These are phyloP conservation scores for Penicillium roqueforti DNA, from an alignment of 495 filamentous ascomycete species.

Conservation along the genomic window DNA sequence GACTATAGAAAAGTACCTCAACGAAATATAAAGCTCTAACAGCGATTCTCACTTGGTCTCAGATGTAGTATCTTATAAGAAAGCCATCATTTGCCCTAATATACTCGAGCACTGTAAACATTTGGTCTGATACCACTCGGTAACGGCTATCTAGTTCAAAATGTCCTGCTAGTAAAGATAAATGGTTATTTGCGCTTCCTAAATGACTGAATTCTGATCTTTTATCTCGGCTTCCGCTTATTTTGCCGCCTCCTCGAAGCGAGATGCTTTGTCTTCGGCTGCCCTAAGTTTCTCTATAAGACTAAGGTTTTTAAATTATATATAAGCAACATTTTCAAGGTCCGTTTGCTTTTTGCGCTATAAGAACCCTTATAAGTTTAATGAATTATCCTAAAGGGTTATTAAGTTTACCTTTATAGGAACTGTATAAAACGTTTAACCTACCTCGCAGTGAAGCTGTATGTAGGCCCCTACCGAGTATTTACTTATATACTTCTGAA, in stretches of 20 bases:
- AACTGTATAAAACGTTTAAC: not conserved
- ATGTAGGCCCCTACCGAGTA: constrained; percentile 1
- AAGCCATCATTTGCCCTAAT: constrained; percentile 3
- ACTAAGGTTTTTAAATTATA: not conserved
- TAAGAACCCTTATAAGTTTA: not conserved
- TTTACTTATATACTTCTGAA: constrained; percentile 4
- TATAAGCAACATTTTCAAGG: not conserved
- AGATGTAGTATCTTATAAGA: not conserved
- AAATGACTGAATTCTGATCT: not conserved
- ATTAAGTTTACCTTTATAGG: not conserved
- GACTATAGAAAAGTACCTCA: too few species aligned
- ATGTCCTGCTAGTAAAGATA: constrained; percentile 4
- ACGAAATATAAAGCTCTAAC: too few species aligned
- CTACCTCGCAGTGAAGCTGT: not conserved
- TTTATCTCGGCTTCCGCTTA: constrained; percentile 1
- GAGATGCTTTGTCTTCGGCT: not conserved
- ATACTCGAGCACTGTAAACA: not conserved
- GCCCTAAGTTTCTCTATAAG: not conserved
- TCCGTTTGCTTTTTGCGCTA: not conserved
- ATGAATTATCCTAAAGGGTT: not conserved
- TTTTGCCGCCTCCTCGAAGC: not conserved
- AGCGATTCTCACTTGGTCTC: not conserved
- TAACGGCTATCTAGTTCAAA: not conserved
- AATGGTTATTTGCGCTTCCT: constrained; percentile 3
- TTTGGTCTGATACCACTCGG: constrained; percentile 4